Base-by-base conservation (phyloP, 176 grass and related monocot genomes). In the Oryza punctata region DNA sequence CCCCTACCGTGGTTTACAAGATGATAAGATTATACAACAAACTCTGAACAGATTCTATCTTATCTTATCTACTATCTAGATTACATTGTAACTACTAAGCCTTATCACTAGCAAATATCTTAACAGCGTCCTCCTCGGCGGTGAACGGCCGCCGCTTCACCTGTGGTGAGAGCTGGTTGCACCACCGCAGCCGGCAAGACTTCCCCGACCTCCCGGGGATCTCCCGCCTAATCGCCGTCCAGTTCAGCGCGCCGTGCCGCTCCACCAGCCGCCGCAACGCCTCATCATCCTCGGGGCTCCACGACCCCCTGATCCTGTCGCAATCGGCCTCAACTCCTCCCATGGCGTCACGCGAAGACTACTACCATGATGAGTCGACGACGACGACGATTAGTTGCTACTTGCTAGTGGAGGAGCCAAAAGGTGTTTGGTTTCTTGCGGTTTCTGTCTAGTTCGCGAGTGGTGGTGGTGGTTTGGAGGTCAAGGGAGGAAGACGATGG, bases 161-260 rank as follows among this genome's bases (percentile, higher is more conserved):
- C 85, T 89, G 86, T 49, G 95, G 95, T 10, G 95, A 98, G 0
- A 98, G 86, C 87, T 98, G 95, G 68, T 98, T 98, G 64, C 95
- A 98, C 95, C 95, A 98, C 63, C 95, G 90, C 10, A 98, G 88
- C 27, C 95, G 86, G 87, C 95, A 98, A 16, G 95, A 98, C 79
- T 98, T 98, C 43, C 95, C 95, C 2, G 92, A 95, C 18, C 95
- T 46, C 0, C 95, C 95, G 0, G 90, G 95, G 38, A 98, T 92
- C 46, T 89, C 86, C 41, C 88, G 90, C 26, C 96, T 92, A 60
- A 98, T 98, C 61, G 92, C 70, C 82, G 96, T 95, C 96, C 96
- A 98, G 89, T 95, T 98, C 13, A 91, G 75, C 78, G 96, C 84
- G 10, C 96, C 93, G 76, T 95, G 93, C n/a, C 57, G 83, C 54